These are phyloP conservation scores for Aspergillus coremiiformis DNA, from an alignment of 495 filamentous ascomycete species.

Conservation along the genomic window DNA sequence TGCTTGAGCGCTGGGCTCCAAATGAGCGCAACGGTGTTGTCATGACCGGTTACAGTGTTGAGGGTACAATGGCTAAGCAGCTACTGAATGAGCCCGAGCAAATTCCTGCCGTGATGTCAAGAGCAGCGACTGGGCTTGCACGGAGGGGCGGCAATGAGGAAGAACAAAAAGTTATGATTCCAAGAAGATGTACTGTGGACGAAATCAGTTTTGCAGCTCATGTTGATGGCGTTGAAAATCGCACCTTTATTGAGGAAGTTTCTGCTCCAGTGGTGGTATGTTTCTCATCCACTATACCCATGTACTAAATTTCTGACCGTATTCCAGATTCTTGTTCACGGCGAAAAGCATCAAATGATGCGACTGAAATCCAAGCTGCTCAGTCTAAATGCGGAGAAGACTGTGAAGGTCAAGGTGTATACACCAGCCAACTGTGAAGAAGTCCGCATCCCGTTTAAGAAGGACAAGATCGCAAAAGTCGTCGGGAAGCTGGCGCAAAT, in stretches of 20 bases:
- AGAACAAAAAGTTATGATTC: constrained; percentile 83
- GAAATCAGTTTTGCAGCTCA: constrained; percentile 94
- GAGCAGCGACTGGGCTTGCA: constrained; percentile 49
- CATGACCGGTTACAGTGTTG: constrained; percentile 95
- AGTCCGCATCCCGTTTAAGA: constrained; percentile 87
- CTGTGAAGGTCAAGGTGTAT: constrained; percentile 77
- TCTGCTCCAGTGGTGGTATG: constrained; percentile 83
- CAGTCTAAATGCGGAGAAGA: constrained; percentile 77
- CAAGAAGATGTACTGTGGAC: constrained; percentile 80
- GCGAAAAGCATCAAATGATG: constrained; percentile 97
- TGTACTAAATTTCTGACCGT: constrained; percentile 9
- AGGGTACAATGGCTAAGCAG: constrained; percentile 96
- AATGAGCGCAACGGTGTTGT: constrained; percentile 92
- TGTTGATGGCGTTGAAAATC: constrained; percentile 92
- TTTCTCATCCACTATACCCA: constrained; percentile 6
- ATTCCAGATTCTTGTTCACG: constrained; percentile 81
- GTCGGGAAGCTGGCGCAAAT: constrained; percentile 87
- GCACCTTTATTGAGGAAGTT: constrained; percentile 90
- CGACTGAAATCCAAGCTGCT: constrained; percentile 88
- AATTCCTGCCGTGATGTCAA: constrained; percentile 87
- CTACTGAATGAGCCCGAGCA: constrained; percentile 87
- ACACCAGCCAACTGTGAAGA: constrained; percentile 92
- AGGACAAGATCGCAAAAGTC: constrained; percentile 94
- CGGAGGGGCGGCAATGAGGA: constrained; percentile 47
- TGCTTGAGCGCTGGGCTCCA: constrained; percentile 92